Base-by-base conservation (phyloP, 371 early-diverging fungal species). In the Mucor velutinosus region DNA sequence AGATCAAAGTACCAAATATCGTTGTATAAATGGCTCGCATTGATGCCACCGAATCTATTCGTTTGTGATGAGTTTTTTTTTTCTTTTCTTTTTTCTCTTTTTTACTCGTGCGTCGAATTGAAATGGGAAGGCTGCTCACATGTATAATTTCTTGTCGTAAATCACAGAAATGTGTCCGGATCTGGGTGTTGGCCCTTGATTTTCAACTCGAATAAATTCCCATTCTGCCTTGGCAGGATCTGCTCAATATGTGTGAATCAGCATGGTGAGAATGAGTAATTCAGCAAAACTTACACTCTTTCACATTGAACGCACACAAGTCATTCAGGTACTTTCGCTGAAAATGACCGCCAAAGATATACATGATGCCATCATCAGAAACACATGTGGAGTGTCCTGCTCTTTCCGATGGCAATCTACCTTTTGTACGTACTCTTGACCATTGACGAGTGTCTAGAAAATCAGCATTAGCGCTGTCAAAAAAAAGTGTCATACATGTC, bases 1-100 rank as follows among this genome's bases (percentile, higher is more conserved):
- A 86, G 67, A 66, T 87, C 86, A 60, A 83, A 86, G 39, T 74
- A 80, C 92, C 92, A 91, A 64, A 89, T 80, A 67, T 91, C 92
- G 64, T 90, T 90, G 71, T 80, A 89, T 60, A 84, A 86, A 63
- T 70, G 75, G 25, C 81, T 82, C 55, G 85, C 80, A 67, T 90
- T 82, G 15, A 80, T 84, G 19, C 92, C 92, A 41, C 92, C 92
- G 64, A 90, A 90, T 58, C 88, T 87, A 67, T 41, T 2, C 41
- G 1, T 41, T 41, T 17, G 41, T 5, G 17, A 41, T 41, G 17
- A 41, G 41, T 35, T 12, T 35, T 35, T 8, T 33, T 35, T 30
- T 30, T 30, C 5, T 2, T 30, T 2, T 30, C 3, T 30, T 2
- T 30, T 30, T 30, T 30, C 30, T n/a, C n/a, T n/a, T n/a, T n/a